These are phyloP conservation scores for Epichloe hybrida DNA, from an alignment of 2,329 filamentous ascomycete genomes.

Conservation along the genomic window DNA sequence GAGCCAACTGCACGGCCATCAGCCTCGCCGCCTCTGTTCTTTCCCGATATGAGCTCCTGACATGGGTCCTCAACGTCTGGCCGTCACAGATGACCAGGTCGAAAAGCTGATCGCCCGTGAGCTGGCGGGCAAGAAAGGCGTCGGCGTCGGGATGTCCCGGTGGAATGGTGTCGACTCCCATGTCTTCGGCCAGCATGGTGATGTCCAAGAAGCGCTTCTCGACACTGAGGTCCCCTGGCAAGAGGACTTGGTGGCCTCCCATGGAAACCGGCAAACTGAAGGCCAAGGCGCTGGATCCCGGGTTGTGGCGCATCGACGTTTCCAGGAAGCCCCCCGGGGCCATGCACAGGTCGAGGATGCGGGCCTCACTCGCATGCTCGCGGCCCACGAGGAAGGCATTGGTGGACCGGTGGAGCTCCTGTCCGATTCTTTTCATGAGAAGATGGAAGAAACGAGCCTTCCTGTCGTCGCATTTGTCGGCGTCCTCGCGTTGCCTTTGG, in stretches of 20 bases:
- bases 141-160: conserved; percentile 13
- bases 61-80: conserved; percentile 28
- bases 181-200: conserved; percentile 36
- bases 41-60: conserved; percentile 18
- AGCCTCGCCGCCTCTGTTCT: conserved; percentile 24
- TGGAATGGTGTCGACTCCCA: conserved; percentile 22
- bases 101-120: conserved; percentile 17
- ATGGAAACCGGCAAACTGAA: conserved; percentile 26
- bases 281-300: conserved; percentile 15
- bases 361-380: not conserved
- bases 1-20: conserved; percentile 23
- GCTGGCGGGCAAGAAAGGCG: conserved; percentile 12
- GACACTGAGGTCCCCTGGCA: conserved; percentile 11
- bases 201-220: conserved; percentile 26
- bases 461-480: not conserved
- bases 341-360: conserved; percentile 40
- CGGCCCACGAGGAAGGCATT: conserved; percentile 16
- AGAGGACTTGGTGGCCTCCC: conserved; percentile 27
- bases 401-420: conserved; percentile 25
- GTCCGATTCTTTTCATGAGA: conserved; percentile 29
- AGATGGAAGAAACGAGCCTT: conserved; percentile 16
- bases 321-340: conserved; percentile 39
- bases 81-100: conserved; percentile 35
- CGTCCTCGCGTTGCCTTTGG: conserved; percentile 19
- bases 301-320: conserved; percentile 23